Conservation (phyloP, 2,329 filamentous ascomycete genomes). For the Aspergillus proliferans region DNA sequence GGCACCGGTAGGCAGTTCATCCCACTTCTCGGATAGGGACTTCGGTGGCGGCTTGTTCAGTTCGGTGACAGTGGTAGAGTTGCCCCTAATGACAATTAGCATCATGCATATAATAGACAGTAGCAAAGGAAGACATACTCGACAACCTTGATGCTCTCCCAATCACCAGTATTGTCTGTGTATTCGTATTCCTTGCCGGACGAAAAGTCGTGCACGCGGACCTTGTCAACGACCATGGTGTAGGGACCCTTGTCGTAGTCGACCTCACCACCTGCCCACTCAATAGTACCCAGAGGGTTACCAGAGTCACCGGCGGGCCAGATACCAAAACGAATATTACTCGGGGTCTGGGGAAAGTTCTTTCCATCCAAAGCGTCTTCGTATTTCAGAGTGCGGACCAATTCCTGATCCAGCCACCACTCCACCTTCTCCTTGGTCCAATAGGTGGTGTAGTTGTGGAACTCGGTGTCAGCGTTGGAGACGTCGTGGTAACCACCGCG, state of each 20-base stretch:
- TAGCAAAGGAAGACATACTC: slow-evolving; percentile 22
- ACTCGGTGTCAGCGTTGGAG: slow-evolving; percentile 49
- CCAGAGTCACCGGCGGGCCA: slow-evolving; percentile 57
- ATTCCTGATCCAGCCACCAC: slow-evolving; percentile 59
- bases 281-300: slow-evolving; percentile 44
- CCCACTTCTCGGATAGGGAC: slow-evolving; percentile 37
- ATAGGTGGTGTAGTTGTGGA: slow-evolving; percentile 51
- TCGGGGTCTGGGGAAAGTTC: slow-evolving; percentile 66
- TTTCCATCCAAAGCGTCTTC: slow-evolving; percentile 50
- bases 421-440: slow-evolving; percentile 60
- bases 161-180: slow-evolving; percentile 55
- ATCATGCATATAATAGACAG: background rate
- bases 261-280: slow-evolving; percentile 65
- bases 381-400: slow-evolving; percentile 57
- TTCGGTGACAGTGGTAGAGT: slow-evolving; percentile 44
- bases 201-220: slow-evolving; percentile 53
- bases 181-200: slow-evolving; percentile 62
- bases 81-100: slow-evolving; percentile 52
- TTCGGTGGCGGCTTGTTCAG: slow-evolving; percentile 31
- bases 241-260: slow-evolving; percentile 62
- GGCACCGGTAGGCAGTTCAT: slow-evolving; percentile 39
- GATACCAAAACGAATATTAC: slow-evolving; percentile 63
- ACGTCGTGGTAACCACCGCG: slow-evolving; percentile 71
- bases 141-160: slow-evolving; percentile 58
- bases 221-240: slow-evolving; percentile 64